Percentiles rank a stretch among this genome's conserved stretches.
Conservation (phyloP, 2,329 filamentous ascomycete genomes). For the Shiraia bambusicola region DNA sequence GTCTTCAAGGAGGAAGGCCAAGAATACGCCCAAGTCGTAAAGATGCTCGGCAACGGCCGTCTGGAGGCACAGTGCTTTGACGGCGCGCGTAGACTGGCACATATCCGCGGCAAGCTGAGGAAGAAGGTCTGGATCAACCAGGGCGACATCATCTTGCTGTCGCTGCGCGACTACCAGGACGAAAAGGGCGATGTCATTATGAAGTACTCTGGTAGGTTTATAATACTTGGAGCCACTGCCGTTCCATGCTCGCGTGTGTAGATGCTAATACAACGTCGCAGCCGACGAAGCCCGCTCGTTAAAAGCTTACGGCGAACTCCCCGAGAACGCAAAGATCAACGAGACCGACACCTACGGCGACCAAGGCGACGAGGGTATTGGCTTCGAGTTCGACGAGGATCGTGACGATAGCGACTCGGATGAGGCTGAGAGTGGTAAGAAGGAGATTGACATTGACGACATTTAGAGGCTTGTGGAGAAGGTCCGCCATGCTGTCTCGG, state of each 20-base stretch:
- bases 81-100: constrained; percentile 79
- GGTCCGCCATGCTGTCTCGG: constrained; percentile 44
- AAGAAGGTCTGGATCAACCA: constrained; percentile 99
- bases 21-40: constrained; percentile 84
- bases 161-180: constrained; percentile 88
- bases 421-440: constrained; percentile 63
- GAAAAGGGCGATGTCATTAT: constrained; percentile 92
- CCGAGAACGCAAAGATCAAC: constrained; percentile 99
- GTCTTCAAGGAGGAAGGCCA: constrained; percentile 99
- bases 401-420: constrained; percentile 57
- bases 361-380: constrained; percentile 87
- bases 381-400: constrained; percentile 99
- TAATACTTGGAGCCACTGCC: too few species aligned
- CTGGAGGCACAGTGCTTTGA: constrained; percentile 95
- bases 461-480: constrained; percentile 58
- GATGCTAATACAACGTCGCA: constrained; percentile 84
- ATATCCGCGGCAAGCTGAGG: constrained; percentile 92
- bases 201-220: constrained; percentile 65
- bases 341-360: constrained; percentile 94
- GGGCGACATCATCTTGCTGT: constrained; percentile 72
- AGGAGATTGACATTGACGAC: constrained; percentile 93
- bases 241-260: too few species aligned
- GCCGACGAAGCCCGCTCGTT: constrained; percentile 88
- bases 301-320: constrained; percentile 96
- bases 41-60: constrained; percentile 95